These are phyloP conservation scores for Grigorovia transvaalensis DNA, from an alignment of 805 yeast genomes.

Conservation along the genomic window DNA sequence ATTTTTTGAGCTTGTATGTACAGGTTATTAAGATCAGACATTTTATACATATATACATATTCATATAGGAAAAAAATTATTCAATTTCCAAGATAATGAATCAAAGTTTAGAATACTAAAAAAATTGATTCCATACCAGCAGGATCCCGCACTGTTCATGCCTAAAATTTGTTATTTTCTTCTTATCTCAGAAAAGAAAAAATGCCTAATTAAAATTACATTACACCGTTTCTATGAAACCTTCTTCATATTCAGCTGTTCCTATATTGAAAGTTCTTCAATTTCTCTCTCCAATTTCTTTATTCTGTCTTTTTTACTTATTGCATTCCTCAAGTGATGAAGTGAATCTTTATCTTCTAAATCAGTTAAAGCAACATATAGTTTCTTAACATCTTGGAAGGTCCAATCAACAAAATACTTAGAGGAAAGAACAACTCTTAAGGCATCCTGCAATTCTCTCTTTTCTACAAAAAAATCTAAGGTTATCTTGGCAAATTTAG, in stretches of 20 bases:
- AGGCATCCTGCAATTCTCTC: constrained; percentile 56
- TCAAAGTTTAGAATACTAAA: too few relatives aligned
- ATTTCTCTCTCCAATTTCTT: constrained; percentile 13
- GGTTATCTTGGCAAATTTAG: constrained; percentile 59
- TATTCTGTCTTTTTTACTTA: constrained; percentile 21
- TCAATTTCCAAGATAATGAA: too few relatives aligned
- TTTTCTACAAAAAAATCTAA: constrained; percentile 46
- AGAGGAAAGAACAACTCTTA: constrained; percentile 56
- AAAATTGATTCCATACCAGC: too few relatives aligned
- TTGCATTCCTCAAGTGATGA: constrained; percentile 23
- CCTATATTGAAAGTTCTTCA: constrained; percentile 9
- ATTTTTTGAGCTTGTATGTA: neutral
- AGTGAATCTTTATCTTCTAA: constrained; percentile 36
- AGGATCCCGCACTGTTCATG: too few relatives aligned
- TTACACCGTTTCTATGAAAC: neutral
- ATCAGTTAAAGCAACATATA: constrained; percentile 32
- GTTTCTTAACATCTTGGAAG: constrained; percentile 34
- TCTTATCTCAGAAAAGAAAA: too few relatives aligned
- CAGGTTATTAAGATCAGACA: neutral
- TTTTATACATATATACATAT: constrained; percentile 2
- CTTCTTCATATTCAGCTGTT: neutral
- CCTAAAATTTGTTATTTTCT: too few relatives aligned
- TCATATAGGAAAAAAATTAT: neutral
- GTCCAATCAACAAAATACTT: constrained; percentile 64
- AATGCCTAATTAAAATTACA: too few relatives aligned